phyloP scores from a whole-genome alignment of 495 filamentous ascomycete species.

The Penicillium samsonianum region DNA sequence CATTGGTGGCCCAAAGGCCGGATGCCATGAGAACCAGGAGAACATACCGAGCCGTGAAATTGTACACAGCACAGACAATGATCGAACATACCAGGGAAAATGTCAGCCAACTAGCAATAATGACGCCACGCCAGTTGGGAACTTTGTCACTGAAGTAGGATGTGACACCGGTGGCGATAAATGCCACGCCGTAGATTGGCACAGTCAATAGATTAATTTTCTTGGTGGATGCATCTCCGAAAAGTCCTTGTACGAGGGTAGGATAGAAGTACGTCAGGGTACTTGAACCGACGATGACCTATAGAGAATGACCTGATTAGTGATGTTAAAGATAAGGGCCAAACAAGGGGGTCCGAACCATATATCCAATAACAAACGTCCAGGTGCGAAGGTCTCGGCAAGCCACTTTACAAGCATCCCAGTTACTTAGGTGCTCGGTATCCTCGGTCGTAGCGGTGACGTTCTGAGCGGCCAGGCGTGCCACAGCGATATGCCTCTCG shows the following conservation, averaged over 20 bases:
- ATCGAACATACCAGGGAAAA: conserved; percentile 45
- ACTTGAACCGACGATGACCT: conserved; percentile 42
- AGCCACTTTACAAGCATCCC: conserved; percentile 16
- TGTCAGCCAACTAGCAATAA: conserved; percentile 40
- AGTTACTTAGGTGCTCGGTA: conserved; percentile 14
- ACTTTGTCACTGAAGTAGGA: conserved; percentile 38
- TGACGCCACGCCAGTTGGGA: conserved; percentile 28
- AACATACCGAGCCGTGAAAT: conserved; percentile 50
- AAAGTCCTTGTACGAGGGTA: conserved; percentile 47
- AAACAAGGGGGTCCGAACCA: conserved; percentile 16
- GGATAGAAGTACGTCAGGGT: conserved; percentile 56
- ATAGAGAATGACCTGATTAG: neutral
- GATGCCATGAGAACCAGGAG: conserved; percentile 54
- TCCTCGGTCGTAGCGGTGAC: conserved; percentile 25
- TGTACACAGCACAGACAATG: conserved; percentile 43
- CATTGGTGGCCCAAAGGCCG: conserved; percentile 51
- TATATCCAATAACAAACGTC: conserved; percentile 35
- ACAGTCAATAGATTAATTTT: conserved; percentile 39
- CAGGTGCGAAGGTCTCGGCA: conserved; percentile 28
- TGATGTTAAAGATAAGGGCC: neutral
- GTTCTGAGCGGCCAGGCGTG: conserved; percentile 21
- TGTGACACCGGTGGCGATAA: conserved; percentile 38
- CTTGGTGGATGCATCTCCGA: conserved; percentile 43
- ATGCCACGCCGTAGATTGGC: conserved; percentile 46
- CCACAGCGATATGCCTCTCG: conserved; percentile 28